These are phyloP conservation scores for Casuarina cunninghamiana DNA, from an alignment of 306 rosid species.

Conservation along the genomic window DNA sequence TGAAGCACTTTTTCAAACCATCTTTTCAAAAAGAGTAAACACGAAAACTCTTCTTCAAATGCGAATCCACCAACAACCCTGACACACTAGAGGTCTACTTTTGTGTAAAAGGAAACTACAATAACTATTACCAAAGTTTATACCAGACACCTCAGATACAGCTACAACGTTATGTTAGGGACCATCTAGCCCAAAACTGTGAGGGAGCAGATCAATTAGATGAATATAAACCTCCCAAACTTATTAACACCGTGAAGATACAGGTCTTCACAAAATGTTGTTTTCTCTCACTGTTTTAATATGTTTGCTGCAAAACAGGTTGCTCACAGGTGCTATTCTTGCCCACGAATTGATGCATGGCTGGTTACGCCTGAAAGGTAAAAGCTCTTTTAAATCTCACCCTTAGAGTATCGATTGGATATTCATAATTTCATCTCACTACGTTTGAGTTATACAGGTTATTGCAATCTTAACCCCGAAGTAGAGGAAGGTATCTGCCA, in stretches of 20 bases:
- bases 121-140: too few relatives aligned
- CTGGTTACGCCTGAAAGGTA: constrained; percentile 98
- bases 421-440: constrained; percentile 11
- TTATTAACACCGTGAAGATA: neutral
- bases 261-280: neutral
- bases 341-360: constrained; percentile 98
- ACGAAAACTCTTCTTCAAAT: neutral
- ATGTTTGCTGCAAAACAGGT: constrained; percentile 46
- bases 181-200: neutral
- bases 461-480: constrained; percentile 75
- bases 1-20: neutral
- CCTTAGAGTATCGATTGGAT: neutral
- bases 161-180: too few relatives aligned
- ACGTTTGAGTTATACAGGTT: constrained; percentile 51
- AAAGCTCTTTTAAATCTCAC: neutral
- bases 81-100: neutral
- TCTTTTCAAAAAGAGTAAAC: neutral
- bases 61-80: neutral
- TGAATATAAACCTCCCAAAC: neutral
- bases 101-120: too few relatives aligned
- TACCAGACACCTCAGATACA: too few relatives aligned
- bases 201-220: neutral
- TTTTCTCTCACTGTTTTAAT: neutral
- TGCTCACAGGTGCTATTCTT: constrained; percentile 96
- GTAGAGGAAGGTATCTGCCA: constrained; percentile 99